Evolutionary conservation across 805 yeast genomes (phyloP).

Genomic region (Barnettozyma populi): DNA sequence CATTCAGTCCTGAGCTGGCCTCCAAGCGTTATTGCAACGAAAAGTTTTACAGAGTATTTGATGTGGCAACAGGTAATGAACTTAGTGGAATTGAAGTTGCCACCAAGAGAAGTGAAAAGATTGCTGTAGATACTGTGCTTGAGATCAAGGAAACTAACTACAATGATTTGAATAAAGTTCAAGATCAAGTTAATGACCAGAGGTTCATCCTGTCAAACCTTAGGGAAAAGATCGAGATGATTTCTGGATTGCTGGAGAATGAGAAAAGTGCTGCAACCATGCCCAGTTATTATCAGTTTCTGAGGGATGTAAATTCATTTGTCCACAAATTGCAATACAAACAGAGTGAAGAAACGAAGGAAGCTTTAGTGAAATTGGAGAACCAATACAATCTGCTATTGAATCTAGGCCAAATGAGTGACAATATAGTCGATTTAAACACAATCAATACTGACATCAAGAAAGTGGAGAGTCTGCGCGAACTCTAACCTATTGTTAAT

Average conservation of each 20-base stretch:
- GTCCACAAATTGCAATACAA: slow-evolving; percentile 19
- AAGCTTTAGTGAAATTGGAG: slow-evolving; percentile 17
- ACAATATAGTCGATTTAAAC: slow-evolving; percentile 8
- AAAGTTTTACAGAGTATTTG: slow-evolving; percentile 6
- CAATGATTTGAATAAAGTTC: slow-evolving; percentile 4
- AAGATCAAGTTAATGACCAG: slow-evolving; percentile 10
- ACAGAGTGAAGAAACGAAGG: slow-evolving; percentile 13
- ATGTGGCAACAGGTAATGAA: slow-evolving; percentile 4
- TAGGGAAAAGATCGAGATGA: slow-evolving; percentile 2
- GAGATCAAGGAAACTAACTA: slow-evolving; percentile 8
- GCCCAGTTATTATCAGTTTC: slow-evolving; percentile 4
- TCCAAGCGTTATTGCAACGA: slow-evolving; percentile 8
- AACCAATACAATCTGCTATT: slow-evolving; percentile 19
- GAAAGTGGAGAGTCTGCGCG: slow-evolving; percentile 2
- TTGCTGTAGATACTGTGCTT: slow-evolving; percentile 11
- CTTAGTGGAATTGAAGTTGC: slow-evolving; percentile 6
- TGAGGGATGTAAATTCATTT: slow-evolving; percentile 18
- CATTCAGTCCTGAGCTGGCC: slow-evolving; percentile 8
- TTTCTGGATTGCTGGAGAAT: slow-evolving; percentile 2
- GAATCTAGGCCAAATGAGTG: slow-evolving; percentile 15
- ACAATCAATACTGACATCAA: slow-evolving; percentile 5
- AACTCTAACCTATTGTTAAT: background rate
- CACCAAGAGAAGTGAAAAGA: slow-evolving; percentile 12
- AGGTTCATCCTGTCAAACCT: slow-evolving; percentile 7
- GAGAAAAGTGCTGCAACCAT: background rate